A percentile compares a stretch with the other conserved stretches of the same genome.
Evolutionary conservation across 768 basidiomycete genomes (phyloP).

Genomic region (Favolaschia claudopus): DNA sequence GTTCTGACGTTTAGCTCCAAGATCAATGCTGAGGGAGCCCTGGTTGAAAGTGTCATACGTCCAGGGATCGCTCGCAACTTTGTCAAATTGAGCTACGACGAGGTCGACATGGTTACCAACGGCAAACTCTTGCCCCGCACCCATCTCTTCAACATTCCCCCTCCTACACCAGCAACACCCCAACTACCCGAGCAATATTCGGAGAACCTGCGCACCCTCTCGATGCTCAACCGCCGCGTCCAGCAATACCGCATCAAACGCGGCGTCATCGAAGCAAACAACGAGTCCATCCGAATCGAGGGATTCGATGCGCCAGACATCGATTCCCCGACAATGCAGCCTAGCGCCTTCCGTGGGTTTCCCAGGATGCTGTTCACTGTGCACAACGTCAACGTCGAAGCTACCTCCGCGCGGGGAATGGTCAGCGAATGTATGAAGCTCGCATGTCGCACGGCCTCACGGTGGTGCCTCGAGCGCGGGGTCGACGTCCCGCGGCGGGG

Average conservation of each 20-base stretch:
- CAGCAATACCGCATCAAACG: conserved; percentile 19
- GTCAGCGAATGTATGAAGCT: conserved; percentile 87
- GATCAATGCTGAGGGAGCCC: conserved; percentile 64
- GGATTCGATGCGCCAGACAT: conserved; percentile 40
- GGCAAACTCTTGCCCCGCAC: neutral
- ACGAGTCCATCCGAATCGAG: conserved; percentile 36
- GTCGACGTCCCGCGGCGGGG: conserved; percentile 73
- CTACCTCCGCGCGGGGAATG: conserved; percentile 56
- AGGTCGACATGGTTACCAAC: conserved; percentile 64
- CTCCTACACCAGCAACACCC: neutral
- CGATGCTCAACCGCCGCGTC: neutral
- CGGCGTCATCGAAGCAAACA: conserved; percentile 32
- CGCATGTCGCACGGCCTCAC: conserved; percentile 78
- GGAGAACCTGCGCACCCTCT: conserved; percentile 7
- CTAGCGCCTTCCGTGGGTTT: conserved; percentile 55
- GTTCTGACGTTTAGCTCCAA: conserved; percentile 85
- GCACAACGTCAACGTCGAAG: conserved; percentile 23
- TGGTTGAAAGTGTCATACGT: conserved; percentile 73
- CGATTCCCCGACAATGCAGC: conserved; percentile 38
- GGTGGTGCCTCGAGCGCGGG: conserved; percentile 65
- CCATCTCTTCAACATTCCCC: conserved; percentile 56
- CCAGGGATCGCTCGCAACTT: conserved; percentile 81
- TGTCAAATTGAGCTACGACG: conserved; percentile 67
- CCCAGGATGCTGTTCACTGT: conserved; percentile 60
- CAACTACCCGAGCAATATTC: conserved; percentile 7